Conservation (phyloP, 352 stramenopile genomes). For the Phytophthora melonis region DNA sequence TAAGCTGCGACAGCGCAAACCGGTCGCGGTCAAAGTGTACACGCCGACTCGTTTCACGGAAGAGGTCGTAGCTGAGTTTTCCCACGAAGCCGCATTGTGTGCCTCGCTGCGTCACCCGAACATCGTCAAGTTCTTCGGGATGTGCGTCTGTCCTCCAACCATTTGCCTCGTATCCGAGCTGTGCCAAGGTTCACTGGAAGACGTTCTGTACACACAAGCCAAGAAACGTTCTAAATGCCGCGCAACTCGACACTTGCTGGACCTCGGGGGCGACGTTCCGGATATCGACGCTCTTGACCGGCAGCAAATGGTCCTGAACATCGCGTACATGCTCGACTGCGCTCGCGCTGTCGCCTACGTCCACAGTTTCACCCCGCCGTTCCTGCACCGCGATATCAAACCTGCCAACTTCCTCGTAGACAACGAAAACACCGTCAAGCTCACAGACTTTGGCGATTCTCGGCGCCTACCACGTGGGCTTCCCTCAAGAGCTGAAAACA, state of each 20-base stretch:
- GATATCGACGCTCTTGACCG: slow-evolving; percentile 21
- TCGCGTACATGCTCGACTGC: slow-evolving; percentile 74
- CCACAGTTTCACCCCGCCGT: slow-evolving; percentile 68
- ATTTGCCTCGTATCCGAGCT: slow-evolving; percentile 74
- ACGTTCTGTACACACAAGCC: slow-evolving; percentile 41
- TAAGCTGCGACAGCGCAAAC: slow-evolving; percentile 38
- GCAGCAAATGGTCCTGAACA: slow-evolving; percentile 55
- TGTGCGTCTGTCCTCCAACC: slow-evolving; percentile 72
- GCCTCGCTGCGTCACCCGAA: slow-evolving; percentile 64
- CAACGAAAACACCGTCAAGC: slow-evolving; percentile 57
- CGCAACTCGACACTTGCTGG: slow-evolving; percentile 14
- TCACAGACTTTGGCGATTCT: slow-evolving; percentile 77
- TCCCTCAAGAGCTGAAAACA: slow-evolving; percentile 8
- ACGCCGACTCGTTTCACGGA: slow-evolving; percentile 61
- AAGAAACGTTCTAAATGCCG: slow-evolving; percentile 14
- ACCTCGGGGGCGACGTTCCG: slow-evolving; percentile 17
- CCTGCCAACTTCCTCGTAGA: slow-evolving; percentile 75
- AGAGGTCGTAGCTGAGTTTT: slow-evolving; percentile 63
- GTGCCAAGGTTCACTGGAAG: slow-evolving; percentile 59
- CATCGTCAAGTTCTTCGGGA: slow-evolving; percentile 68
- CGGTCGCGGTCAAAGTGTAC: slow-evolving; percentile 75
- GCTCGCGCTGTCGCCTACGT: slow-evolving; percentile 68
- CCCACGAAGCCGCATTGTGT: slow-evolving; percentile 68
- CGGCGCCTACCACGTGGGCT: slow-evolving; percentile 45
- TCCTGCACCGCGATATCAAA: slow-evolving; percentile 77